Percentiles rank a stretch among this genome's conserved stretches.
Evolutionary conservation across 78 protist genomes (phyloP).

Genomic region (Cavenderia fasciculata): DNA sequence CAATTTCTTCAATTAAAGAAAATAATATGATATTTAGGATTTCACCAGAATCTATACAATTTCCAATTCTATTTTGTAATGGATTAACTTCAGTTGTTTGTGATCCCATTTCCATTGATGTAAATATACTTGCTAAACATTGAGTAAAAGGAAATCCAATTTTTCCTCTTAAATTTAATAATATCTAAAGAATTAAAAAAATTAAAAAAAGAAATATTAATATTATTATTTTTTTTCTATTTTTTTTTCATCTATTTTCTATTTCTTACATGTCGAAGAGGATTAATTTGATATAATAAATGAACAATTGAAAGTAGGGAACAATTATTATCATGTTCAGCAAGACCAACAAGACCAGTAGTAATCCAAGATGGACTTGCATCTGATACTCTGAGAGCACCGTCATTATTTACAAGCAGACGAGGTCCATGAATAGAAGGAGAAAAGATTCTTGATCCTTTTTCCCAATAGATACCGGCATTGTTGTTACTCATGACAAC

Average conservation of each 20-base stretch:
- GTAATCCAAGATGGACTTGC: slow-evolving; percentile 37
- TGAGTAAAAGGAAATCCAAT: slow-evolving; percentile 74
- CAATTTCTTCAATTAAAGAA: slow-evolving; percentile 18
- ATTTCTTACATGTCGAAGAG: slow-evolving; percentile 6
- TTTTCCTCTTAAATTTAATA: slow-evolving; percentile 47
- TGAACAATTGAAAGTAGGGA: slow-evolving; percentile 36
- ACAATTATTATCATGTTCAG: slow-evolving; percentile 37
- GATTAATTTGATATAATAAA: slow-evolving; percentile 31
- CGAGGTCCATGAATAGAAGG: slow-evolving; percentile 13
- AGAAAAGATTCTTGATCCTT: slow-evolving; percentile 46
- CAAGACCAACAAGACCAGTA: slow-evolving; percentile 63
- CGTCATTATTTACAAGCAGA: slow-evolving; percentile 48
- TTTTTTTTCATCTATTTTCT: not conserved
- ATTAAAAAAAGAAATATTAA: not conserved
- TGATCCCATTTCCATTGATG: slow-evolving; percentile 71
- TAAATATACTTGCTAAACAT: slow-evolving; percentile 52
- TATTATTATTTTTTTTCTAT: not conserved
- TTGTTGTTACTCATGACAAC: slow-evolving; percentile 43
- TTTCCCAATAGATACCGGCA: slow-evolving; percentile 71
- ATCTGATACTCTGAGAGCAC: slow-evolving; percentile 25
- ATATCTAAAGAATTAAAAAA: not conserved
- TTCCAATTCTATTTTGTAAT: slow-evolving; percentile 40
- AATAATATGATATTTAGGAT: slow-evolving; percentile 9
- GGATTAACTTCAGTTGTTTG: slow-evolving; percentile 46
- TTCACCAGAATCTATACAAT: slow-evolving; percentile 59